Percentiles rank a stretch among this genome's conserved stretches.
These are phyloP conservation scores for Pyrenophora graminea DNA, from an alignment of 2,329 filamentous ascomycete species.

Conservation along the genomic window DNA sequence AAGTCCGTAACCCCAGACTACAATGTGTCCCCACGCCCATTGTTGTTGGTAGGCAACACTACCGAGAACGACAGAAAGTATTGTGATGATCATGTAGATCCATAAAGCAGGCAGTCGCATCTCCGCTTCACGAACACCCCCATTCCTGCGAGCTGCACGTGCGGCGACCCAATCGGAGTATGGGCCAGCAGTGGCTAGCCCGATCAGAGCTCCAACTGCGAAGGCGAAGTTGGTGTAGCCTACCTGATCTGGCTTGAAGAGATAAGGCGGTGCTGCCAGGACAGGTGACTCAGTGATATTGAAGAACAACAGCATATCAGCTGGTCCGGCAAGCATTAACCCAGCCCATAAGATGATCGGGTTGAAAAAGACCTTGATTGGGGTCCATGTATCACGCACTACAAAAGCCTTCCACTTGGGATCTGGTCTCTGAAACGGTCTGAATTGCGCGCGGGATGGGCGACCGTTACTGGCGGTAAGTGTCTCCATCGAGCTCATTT, in stretches of 20 bases:
- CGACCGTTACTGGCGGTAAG: constrained; percentile 39
- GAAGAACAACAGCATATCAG: constrained; percentile 53
- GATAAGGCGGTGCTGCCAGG: constrained; percentile 53
- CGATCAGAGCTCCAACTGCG: constrained; percentile 58
- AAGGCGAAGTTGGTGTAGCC: constrained; percentile 56
- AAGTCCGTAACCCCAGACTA: constrained; percentile 54
- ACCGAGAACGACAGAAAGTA: constrained; percentile 55
- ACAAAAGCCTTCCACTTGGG: constrained; percentile 48
- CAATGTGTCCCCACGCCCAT: constrained; percentile 56
- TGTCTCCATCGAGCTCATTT: constrained; percentile 23
- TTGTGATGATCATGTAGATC: constrained; percentile 57
- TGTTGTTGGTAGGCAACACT: constrained; percentile 54
- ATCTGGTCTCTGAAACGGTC: constrained; percentile 45
- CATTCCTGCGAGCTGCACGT: constrained; percentile 57
- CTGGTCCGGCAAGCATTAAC: constrained; percentile 42
- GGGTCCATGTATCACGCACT: constrained; percentile 48
- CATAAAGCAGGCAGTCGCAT: constrained; percentile 56
- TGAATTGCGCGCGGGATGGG: constrained; percentile 48
- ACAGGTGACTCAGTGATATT: constrained; percentile 57
- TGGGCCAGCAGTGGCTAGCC: constrained; percentile 59
- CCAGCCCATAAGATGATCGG: constrained; percentile 50
- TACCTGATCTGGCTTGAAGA: constrained; percentile 50
- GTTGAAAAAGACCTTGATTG: constrained; percentile 51
- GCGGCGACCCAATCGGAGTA: constrained; percentile 63
- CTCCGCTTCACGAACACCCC: constrained; percentile 61